Conservation (phyloP, 2,329 filamentous ascomycete genomes). For the Monosporascus sp. region DNA sequence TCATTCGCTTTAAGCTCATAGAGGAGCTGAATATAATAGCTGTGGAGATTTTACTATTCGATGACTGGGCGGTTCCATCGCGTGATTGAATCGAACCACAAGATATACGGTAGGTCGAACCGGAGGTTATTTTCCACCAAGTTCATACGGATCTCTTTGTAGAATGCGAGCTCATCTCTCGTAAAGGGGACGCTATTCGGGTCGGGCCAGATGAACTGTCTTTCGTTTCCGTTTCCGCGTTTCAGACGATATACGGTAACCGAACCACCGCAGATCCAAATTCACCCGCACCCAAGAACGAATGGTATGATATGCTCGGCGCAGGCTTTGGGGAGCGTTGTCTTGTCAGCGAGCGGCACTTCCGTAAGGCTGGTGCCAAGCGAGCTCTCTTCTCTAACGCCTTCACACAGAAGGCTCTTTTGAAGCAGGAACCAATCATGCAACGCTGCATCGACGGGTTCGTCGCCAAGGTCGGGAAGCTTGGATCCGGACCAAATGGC, state of each 20-base stretch:
- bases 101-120: neutral
- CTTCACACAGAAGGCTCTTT: constrained; percentile 2
- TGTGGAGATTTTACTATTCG: neutral
- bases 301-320: neutral
- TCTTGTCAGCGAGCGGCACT: neutral
- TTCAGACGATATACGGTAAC: neutral
- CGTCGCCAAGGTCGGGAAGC: neutral
- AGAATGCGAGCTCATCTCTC: neutral
- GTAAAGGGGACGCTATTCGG: neutral
- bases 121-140: too few relatives aligned
- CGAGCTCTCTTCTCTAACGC: neutral
- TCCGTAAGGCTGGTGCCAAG: neutral
- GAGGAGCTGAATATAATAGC: too few relatives aligned
- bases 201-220: neutral
- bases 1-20: too few relatives aligned
- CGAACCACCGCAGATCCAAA: neutral
- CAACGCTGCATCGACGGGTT: constrained; percentile 3
- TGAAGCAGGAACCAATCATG: constrained; percentile 7
- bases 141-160: too few relatives aligned
- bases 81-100: neutral
- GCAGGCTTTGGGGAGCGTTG: neutral
- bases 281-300: too few relatives aligned
- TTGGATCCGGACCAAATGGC: neutral
- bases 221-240: neutral
- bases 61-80: neutral